Base-by-base conservation (phyloP, 192 early-diverging fungal species). In the Podila epigama region DNA sequence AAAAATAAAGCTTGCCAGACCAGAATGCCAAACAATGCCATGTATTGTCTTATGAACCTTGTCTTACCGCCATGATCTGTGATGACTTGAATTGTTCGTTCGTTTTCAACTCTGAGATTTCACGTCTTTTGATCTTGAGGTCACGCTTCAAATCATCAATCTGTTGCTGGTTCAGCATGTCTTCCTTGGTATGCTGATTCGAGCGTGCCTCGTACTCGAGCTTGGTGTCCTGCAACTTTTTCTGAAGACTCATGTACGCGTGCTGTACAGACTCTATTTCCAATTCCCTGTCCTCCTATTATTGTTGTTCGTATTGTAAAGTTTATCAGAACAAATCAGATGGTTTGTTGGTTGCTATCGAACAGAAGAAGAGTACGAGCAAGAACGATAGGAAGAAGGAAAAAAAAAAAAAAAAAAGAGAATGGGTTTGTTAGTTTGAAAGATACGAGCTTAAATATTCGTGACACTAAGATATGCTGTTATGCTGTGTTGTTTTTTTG, bases 121-220 rank as follows among this genome's bases (percentile, higher is more conserved):
- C 65, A 11, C 60, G 72, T 2, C 60, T 37, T 56, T 56, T 56
- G 4, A 29, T 57, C 42, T 57, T 75, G 15, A 67, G 58, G 9
- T 75, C 72, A 15, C 59, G 72, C 29, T 51, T 39, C 13, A 75
- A 58, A 18, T 62, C 65, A 8, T 67, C 65, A 16, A 61, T 63
- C 31, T 75, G 28, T 20, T 75, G 59, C 48, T 75, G 72, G 60
- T 75, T 57, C 58, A 61, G 66, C 59, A 50, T 57, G 16, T 42
- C 60, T n/a, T 62, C 60, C 41, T 53, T 61, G 13, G 54, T 40
- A 29, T 75, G 64, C 28, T 67, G 59, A 20, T 75, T 72, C 33
- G 58, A 55, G 32, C 70, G 62, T 53, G 70, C 55, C 39, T 72
- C 62, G 32, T 72, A 72, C 36, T 64, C 70, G 3, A 50, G 58